A percentile compares a stretch with the other conserved stretches of the same genome.
phyloP scores from a whole-genome alignment of 108 stramenopile species.

The Licmophora abbreviata region DNA sequence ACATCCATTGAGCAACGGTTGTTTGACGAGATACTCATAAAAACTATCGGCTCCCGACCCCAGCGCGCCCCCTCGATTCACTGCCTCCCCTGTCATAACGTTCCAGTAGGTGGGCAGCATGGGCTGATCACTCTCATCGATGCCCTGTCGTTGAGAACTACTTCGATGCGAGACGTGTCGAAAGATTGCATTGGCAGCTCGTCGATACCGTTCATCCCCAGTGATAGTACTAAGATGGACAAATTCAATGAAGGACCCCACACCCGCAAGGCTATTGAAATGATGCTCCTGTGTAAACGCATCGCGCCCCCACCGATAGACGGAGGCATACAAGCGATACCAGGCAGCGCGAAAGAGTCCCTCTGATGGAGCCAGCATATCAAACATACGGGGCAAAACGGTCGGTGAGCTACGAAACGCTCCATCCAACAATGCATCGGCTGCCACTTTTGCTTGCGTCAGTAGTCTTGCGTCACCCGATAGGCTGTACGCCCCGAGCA shows the following conservation, averaged over 20 bases:
- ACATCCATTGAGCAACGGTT: conserved; percentile 9
- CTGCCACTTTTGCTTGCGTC: conserved; percentile 31
- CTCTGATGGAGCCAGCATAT: conserved; percentile 19
- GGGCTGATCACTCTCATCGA: too few species aligned
- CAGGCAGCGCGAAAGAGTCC: background rate
- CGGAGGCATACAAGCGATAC: conserved; percentile 8
- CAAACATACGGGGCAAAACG: conserved; percentile 35
- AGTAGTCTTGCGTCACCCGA: conserved; percentile 41
- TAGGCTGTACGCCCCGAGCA: conserved; percentile 52
- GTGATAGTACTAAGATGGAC: conserved; percentile 32
- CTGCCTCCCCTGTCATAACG: conserved; percentile 16
- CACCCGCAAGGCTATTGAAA: conserved; percentile 21
- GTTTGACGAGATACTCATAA: conserved; percentile 73
- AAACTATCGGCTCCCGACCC: conserved; percentile 62
- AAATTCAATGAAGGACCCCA: conserved; percentile 55
- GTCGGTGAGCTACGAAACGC: conserved; percentile 30
- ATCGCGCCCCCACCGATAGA: conserved; percentile 19
- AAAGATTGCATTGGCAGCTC: conserved; percentile 18
- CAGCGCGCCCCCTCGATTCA: conserved; percentile 14
- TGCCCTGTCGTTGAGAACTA: too few species aligned
- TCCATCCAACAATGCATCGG: conserved; percentile 35
- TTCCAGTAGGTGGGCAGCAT: conserved; percentile 16
- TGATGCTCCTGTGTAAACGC: conserved; percentile 16
- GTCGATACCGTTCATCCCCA: conserved; percentile 22
- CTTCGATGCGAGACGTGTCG: conserved; percentile 5